Conservation (phyloP, 768 basidiomycete species). For the Artomyces pyxidatus region DNA sequence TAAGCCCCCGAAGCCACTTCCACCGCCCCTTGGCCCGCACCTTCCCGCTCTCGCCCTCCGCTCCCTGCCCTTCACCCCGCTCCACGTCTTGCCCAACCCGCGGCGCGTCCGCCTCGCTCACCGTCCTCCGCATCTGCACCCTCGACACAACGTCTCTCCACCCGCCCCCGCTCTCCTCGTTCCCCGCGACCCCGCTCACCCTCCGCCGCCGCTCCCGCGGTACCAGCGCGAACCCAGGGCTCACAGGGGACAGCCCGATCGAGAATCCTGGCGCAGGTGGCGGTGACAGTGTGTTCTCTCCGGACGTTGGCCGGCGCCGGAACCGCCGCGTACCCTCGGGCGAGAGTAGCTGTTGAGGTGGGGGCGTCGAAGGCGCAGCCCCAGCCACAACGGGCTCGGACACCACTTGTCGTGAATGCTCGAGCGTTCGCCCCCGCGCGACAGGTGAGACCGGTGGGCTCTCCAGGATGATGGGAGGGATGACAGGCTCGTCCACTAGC, state of each 20-base stretch:
- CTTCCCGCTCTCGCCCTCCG: neutral
- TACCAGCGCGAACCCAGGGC: constrained; percentile 69
- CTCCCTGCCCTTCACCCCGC: neutral
- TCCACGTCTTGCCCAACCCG: neutral
- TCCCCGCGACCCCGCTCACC: constrained; percentile 25
- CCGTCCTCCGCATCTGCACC: constrained; percentile 6
- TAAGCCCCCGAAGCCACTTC: neutral
- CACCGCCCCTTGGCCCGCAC: neutral
- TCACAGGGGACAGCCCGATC: constrained; percentile 67
- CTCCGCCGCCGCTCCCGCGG: constrained; percentile 44
- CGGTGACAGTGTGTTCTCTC: constrained; percentile 14
- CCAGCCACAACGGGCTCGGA: no score
- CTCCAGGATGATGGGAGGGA: no score
- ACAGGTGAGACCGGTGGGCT: no score
- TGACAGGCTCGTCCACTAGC: constrained; percentile 2
- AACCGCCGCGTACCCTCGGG: constrained; percentile 9
- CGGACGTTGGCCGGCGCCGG: constrained; percentile 3
- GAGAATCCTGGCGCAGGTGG: constrained; percentile 43
- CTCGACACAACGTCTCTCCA: constrained; percentile 7
- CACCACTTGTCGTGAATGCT: neutral
- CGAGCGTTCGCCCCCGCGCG: constrained; percentile 1
- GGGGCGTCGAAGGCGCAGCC: neutral
- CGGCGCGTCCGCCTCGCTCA: neutral
- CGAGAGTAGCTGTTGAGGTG: constrained; percentile 1
- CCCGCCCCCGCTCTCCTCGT: constrained; percentile 9